Base-by-base conservation (phyloP, 306 rosid species). In the Gillenia trifoliata region DNA sequence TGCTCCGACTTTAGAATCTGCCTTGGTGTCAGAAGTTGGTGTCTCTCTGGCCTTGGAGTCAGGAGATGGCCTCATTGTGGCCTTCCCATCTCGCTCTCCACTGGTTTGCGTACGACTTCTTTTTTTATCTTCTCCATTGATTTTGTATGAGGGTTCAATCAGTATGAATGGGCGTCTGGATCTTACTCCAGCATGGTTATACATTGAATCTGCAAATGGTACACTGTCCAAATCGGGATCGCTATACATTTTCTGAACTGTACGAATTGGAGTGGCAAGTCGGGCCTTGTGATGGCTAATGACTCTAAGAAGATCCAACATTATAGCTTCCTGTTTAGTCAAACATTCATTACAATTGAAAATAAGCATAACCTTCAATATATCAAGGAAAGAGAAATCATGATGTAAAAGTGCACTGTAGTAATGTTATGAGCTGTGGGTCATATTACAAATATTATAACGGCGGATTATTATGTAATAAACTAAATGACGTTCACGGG, bases 191-290 rank as follows among this genome's bases (percentile, higher is more conserved):
- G 86, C 65, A 54, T 60, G 83, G 47, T 70, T 73, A 74, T 78
- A 83, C 68, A 82, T 60, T 66, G 98, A 77, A 69, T 91, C 98
- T 66, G 91, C 85, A 55, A 75, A 89, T 47, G 97, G 96, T 34
- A 88, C 68, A 68, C 78, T 89, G 3, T 91, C 97, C 79, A 88
- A 79, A 74, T 93, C 98, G 12, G 89, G 75, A 60, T 88, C 96
- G 20, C 83, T 74, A 69, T 88, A 90, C 78, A 79, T 80, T 80
- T 88, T 93, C 88, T 87, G 94, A 83, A 91, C 77, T 55, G 96
- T 91, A 69, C 98, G 98, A 71, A 91, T 83, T n/a, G 98, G 98
- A 45, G 98, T 93, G 25, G 98, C 98, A 72, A 93, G 98, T 33
- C 98, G 83, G 54, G 98, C 98, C 36, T 93, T 85, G 78, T 93